Evolutionary conservation across 441 rosid species (phyloP), one percentile per base, ranked within the genome.

Genomic region (Dalechampia spathulata): DNA sequence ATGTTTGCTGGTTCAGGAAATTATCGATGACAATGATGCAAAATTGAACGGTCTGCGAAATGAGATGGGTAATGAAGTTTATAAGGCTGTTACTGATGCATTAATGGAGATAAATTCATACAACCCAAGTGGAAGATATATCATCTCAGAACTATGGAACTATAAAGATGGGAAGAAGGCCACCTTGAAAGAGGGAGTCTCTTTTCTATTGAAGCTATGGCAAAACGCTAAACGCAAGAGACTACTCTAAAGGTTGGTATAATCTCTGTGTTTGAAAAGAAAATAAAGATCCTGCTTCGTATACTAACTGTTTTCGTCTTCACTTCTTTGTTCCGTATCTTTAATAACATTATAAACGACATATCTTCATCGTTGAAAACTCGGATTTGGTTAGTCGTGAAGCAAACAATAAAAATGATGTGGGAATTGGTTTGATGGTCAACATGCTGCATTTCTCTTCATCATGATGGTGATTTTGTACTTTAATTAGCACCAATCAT

Each of bases 121-220:
- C 75, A 92, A 92, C 58, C 87, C 97, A 0, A 92, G 97, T 53
- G 99, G 96, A 57, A 80, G 92, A 64, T 92, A 86, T 55, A 74
- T 81, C 17, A 75, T 67, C 58, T 76, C 88, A 0, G 95, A 92
- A 75, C 46, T 89, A 52, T 92, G 99, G 96, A 85, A 83, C 74
- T 80, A 76, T 44, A 60, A 45, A 47, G 86, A 85, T 55, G 78
- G 78, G 42, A 85, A 70, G 60, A 83, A 66, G 67, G 96, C 92
- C 13, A 54, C 82, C 14, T 70, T 89, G 65, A 60, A 72, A 64
- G 96, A 89, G 64, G 90, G 92, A 32, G 82, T 73, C 27, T 46
- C 67, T 14, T 66, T 43, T 63, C 50, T 92, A 55, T 49, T 89
- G 71, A 75, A 78, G 66, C 61, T 69, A 15, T 80, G 81, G 95